phyloP scores from a whole-genome alignment of 2,329 filamentous ascomycete genomes.

The Fusarium sp. region DNA sequence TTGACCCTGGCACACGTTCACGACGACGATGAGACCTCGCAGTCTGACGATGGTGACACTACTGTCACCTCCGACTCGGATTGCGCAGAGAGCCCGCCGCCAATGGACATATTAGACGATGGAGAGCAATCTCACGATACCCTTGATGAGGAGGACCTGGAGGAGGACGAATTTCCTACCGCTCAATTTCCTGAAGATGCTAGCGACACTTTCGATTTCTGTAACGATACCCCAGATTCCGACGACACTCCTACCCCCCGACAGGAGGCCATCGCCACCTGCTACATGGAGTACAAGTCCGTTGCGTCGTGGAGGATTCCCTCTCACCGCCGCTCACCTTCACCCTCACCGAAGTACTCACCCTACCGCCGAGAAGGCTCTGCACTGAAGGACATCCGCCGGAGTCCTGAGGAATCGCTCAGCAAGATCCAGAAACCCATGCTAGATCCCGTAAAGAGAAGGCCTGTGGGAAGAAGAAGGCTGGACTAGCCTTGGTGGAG shows the following conservation, averaged over 20 bases:
- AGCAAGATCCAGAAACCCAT: conserved; percentile 63
- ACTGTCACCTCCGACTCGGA: conserved; percentile 61
- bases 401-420: conserved; percentile 60
- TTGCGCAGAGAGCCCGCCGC: conserved; percentile 54
- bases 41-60: conserved; percentile 59
- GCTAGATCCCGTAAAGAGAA: conserved; percentile 55
- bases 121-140: conserved; percentile 48
- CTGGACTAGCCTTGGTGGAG: conserved; percentile 53
- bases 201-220: conserved; percentile 50
- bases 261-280: conserved; percentile 50
- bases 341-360: conserved; percentile 52
- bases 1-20: conserved; percentile 47
- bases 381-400: conserved; percentile 50
- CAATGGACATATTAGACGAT: conserved; percentile 49
- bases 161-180: conserved; percentile 53
- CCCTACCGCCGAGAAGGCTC: conserved; percentile 46
- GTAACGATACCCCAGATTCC: conserved; percentile 54
- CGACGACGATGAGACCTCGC: conserved; percentile 59
- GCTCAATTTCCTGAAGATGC: conserved; percentile 56
- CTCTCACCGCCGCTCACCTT: conserved; percentile 49
- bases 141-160: conserved; percentile 48
- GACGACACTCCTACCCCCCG: conserved; percentile 61
- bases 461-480: conserved; percentile 56
- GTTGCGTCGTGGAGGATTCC: conserved; percentile 49
- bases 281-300: conserved; percentile 54